Evolutionary conservation across 805 yeast genomes (phyloP).

Genomic region (Saccharomyces jurei): DNA sequence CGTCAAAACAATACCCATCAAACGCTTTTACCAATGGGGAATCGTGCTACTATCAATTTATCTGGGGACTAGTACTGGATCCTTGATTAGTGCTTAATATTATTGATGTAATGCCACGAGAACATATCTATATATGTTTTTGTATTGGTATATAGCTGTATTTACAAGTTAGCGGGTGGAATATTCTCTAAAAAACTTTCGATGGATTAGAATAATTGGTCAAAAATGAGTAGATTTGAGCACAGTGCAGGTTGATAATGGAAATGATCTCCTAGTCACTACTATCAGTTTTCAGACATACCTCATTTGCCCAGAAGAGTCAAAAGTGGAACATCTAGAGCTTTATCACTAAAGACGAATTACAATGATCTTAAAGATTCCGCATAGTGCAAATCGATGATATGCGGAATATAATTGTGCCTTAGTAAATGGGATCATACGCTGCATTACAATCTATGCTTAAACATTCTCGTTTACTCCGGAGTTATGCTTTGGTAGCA

Average conservation of each 20-base stretch:
- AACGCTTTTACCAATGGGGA: slow-evolving; percentile 3
- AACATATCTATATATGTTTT: not conserved
- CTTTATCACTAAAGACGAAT: not conserved
- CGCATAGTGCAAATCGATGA: not conserved
- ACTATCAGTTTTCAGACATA: not conserved
- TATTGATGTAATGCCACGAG: not conserved
- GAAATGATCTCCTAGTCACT: not conserved
- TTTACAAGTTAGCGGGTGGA: not conserved
- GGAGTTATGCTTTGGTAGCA: not conserved
- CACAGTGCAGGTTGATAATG: not conserved
- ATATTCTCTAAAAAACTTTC: not conserved
- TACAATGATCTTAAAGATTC: not conserved
- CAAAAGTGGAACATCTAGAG: not conserved
- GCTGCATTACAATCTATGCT: not conserved
- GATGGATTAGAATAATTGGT: not conserved
- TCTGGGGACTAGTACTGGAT: slow-evolving; percentile 9
- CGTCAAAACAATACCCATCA: not conserved
- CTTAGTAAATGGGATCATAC: not conserved
- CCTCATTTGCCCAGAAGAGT: not conserved
- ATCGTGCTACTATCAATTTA: slow-evolving; percentile 6
- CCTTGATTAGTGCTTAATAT: slow-evolving; percentile 3
- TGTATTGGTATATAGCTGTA: not conserved
- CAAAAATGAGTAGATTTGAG: not conserved
- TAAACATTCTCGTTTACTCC: not conserved
- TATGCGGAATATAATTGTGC: not conserved